Evolutionary conservation across 1,284 basidiomycete species (phyloP).

Genomic region (Veloporphyrellus conicus): DNA sequence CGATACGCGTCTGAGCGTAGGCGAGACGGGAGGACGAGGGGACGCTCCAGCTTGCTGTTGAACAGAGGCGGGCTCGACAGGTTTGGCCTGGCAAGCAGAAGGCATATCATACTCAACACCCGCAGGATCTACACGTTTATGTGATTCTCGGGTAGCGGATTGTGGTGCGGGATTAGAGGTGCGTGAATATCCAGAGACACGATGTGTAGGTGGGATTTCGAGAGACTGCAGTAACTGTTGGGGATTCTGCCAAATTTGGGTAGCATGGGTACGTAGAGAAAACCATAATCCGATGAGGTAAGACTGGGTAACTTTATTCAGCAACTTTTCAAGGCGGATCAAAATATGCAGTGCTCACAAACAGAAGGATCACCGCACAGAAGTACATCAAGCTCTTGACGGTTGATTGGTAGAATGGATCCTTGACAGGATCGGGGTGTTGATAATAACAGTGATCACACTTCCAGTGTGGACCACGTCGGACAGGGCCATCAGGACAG

Average conservation of each 20-base stretch:
- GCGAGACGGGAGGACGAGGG: constrained; percentile 23
- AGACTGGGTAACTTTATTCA: constrained; percentile 52
- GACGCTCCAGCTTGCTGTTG: constrained; percentile 16
- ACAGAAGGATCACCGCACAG: constrained; percentile 83
- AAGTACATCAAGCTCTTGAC: constrained; percentile 94
- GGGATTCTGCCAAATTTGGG: constrained; percentile 99
- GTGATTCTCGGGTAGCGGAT: constrained; percentile 23
- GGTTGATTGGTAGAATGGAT: constrained; percentile 95
- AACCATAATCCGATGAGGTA: constrained; percentile 99
- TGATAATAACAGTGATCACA: constrained; percentile 94
- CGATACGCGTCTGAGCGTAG: constrained; percentile 50
- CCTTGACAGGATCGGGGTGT: constrained; percentile 87
- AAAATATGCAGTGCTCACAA: constrained; percentile 57
- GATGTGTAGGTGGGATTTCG: constrained; percentile 55
- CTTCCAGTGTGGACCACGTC: constrained; percentile 59
- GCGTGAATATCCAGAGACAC: constrained; percentile 66
- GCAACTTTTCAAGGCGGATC: neutral
- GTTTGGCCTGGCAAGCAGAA: constrained; percentile 38
- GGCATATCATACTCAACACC: constrained; percentile 32
- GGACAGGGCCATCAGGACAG: constrained; percentile 58
- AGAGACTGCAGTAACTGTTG: constrained; percentile 73
- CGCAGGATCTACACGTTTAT: constrained; percentile 45
- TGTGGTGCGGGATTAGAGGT: constrained; percentile 28
- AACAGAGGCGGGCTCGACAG: constrained; percentile 11
- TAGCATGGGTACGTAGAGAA: constrained; percentile 95